Conservation (phyloP, 1,139 yeast genomes). For the Saccharomycopsis hybrid region DNA sequence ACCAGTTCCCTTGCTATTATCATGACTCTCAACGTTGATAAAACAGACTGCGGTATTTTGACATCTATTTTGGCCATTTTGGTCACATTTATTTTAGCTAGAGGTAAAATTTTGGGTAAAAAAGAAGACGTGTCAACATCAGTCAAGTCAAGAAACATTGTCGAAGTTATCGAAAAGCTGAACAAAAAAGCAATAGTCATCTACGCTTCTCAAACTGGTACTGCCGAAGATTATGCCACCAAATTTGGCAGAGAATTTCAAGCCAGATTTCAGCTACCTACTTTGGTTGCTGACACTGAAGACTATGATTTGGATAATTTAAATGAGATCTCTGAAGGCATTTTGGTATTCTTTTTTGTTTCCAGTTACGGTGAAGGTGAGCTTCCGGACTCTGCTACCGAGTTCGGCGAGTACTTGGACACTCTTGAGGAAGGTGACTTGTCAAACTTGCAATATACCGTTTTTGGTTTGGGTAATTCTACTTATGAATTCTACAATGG, state of each 20-base stretch:
- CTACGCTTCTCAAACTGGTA: constrained; percentile 96
- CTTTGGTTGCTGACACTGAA: constrained; percentile 75
- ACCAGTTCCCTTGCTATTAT: not conserved
- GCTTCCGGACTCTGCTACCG: constrained; percentile 88
- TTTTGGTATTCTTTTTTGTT: constrained; percentile 65
- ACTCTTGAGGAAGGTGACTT: constrained; percentile 26
- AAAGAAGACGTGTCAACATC: constrained; percentile 5
- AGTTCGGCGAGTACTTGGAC: constrained; percentile 56
- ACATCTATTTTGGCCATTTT: constrained; percentile 12
- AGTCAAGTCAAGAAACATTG: constrained; percentile 46
- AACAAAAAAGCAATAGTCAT: constrained; percentile 75
- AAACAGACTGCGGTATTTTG: constrained; percentile 14
- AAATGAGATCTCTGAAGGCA: constrained; percentile 38
- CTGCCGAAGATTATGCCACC: constrained; percentile 96
- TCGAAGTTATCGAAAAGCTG: constrained; percentile 53
- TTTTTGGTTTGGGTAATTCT: constrained; percentile 80
- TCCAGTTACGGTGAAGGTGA: constrained; percentile 99
- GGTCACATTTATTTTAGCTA: constrained; percentile 11
- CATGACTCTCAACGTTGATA: constrained; percentile 11
- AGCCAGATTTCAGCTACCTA: constrained; percentile 71
- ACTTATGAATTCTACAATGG: constrained; percentile 76
- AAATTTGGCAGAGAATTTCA: constrained; percentile 85
- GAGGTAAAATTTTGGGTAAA: constrained; percentile 6
- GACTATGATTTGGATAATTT: constrained; percentile 67
- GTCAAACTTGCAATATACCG: constrained; percentile 49